Conservation (phyloP, 257 asterid genomes). For the Primulina huaijiensis region DNA sequence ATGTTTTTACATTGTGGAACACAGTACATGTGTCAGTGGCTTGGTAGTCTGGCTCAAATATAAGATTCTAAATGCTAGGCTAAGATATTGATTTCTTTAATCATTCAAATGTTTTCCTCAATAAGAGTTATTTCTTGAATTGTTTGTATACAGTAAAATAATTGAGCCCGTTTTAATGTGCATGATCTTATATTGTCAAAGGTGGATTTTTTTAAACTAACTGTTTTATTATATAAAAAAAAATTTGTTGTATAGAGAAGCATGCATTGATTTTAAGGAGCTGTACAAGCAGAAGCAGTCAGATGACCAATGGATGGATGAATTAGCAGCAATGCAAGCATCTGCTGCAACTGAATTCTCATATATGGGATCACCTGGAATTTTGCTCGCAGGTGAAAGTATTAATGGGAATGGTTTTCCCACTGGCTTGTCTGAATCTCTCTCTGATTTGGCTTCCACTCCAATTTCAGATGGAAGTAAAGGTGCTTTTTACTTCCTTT, state of each 20-base stretch:
- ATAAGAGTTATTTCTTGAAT: neutral
- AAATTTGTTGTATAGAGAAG: conserved; percentile 44
- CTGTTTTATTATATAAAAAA: neutral
- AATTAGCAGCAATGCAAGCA: conserved; percentile 82
- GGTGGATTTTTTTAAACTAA: neutral
- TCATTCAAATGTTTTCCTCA: neutral
- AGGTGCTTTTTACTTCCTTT: conserved; percentile 37
- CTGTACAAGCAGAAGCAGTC: conserved; percentile 72
- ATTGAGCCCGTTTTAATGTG: neutral
- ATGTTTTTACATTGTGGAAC: neutral
- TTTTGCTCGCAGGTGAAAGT: conserved; percentile 54
- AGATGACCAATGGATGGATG: conserved; percentile 81
- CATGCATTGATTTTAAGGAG: conserved; percentile 73
- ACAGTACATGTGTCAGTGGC: neutral
- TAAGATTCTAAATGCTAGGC: neutral
- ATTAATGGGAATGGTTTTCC: conserved; percentile 28
- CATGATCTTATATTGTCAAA: conserved; percentile 9
- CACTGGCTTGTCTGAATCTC: conserved; percentile 41
- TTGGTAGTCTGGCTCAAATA: neutral
- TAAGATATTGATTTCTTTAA: neutral
- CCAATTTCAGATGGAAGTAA: conserved; percentile 43
- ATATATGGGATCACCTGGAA: conserved; percentile 53
- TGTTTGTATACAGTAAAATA: neutral
- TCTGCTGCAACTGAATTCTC: conserved; percentile 47
- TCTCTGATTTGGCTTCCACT: conserved; percentile 34